phyloP scores from a whole-genome alignment of 2,329 filamentous ascomycete genomes.

The Chaetomiaceae sp. region DNA sequence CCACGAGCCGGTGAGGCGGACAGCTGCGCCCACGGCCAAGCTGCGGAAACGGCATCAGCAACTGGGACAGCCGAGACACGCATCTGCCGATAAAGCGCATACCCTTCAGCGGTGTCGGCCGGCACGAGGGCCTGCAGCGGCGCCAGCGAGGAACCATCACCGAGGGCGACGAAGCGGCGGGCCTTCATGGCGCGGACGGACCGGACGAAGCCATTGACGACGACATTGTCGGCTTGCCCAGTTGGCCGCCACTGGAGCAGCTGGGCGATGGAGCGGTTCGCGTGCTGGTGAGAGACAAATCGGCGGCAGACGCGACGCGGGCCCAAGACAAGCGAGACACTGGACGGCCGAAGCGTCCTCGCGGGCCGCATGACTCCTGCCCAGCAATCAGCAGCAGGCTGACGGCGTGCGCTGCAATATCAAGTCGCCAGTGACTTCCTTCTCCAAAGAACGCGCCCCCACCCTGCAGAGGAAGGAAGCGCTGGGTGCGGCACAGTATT shows the following conservation, averaged over 20 bases:
- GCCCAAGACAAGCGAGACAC: slow-evolving; percentile 11
- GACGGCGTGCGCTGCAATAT: too few species aligned
- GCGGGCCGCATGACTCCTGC: slow-evolving; percentile 17
- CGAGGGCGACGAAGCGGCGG: slow-evolving; percentile 74
- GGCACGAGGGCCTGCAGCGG: slow-evolving; percentile 76
- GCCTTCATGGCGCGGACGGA: slow-evolving; percentile 83
- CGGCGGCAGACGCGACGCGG: slow-evolving; percentile 12
- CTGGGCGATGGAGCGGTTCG: slow-evolving; percentile 41
- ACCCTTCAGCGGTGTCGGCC: slow-evolving; percentile 67
- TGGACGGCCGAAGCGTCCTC: slow-evolving; percentile 13
- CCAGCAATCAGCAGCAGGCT: too few species aligned
- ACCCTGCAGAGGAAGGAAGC: too few species aligned
- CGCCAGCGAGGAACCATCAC: slow-evolving; percentile 77
- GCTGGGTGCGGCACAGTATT: too few species aligned
- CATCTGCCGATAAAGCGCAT: slow-evolving; percentile 33
- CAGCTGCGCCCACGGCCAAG: slow-evolving; percentile 72
- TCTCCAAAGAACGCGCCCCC: too few species aligned
- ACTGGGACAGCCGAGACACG: slow-evolving; percentile 22
- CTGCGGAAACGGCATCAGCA: slow-evolving; percentile 42
- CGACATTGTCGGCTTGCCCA: slow-evolving; percentile 42
- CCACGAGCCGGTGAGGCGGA: slow-evolving; percentile 74
- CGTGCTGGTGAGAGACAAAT: slow-evolving; percentile 10
- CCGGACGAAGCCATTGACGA: slow-evolving; percentile 72
- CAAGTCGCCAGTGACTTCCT: too few species aligned
- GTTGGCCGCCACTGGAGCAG: slow-evolving; percentile 48